phyloP scores from a whole-genome alignment of 257 asterid genomes.

The Rauvolfia tetraphylla region DNA sequence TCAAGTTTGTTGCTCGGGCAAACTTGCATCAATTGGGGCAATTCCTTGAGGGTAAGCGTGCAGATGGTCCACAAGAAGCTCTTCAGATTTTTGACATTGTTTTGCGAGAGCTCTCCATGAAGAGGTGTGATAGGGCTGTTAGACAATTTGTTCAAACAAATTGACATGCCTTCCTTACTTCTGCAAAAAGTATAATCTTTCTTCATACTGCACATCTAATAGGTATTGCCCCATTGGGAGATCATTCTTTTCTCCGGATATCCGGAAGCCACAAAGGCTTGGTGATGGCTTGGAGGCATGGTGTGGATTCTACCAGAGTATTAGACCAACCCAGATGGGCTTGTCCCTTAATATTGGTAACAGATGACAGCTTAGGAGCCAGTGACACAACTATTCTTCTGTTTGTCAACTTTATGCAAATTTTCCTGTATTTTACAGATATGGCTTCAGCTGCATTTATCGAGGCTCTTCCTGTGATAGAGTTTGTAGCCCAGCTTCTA shows the following conservation, averaged over 20 bases:
- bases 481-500: slow-evolving; percentile 79
- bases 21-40: slow-evolving; percentile 83
- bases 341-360: slow-evolving; percentile 90
- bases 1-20: slow-evolving; percentile 83
- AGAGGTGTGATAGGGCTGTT: slow-evolving; percentile 43
- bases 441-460: slow-evolving; percentile 99
- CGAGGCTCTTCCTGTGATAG: slow-evolving; percentile 95
- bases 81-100: slow-evolving; percentile 96
- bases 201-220: slow-evolving; percentile 11
- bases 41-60: slow-evolving; percentile 94
- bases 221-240: slow-evolving; percentile 95
- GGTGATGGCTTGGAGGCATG: slow-evolving; percentile 99
- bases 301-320: slow-evolving; percentile 98
- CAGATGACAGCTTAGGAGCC: not conserved
- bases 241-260: slow-evolving; percentile 86
- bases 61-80: slow-evolving; percentile 91
- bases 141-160: not conserved
- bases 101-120: slow-evolving; percentile 77
- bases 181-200: not conserved
- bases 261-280: slow-evolving; percentile 79
- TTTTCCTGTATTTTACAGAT: slow-evolving; percentile 39
- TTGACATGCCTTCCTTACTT: not conserved
- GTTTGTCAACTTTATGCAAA: not conserved
- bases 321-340: slow-evolving; percentile 99
- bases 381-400: not conserved